A percentile compares a stretch with the other conserved stretches of the same genome.
These are phyloP conservation scores for Xylariaceae sp. DNA, from an alignment of 2,329 filamentous ascomycete genomes.

Conservation along the genomic window DNA sequence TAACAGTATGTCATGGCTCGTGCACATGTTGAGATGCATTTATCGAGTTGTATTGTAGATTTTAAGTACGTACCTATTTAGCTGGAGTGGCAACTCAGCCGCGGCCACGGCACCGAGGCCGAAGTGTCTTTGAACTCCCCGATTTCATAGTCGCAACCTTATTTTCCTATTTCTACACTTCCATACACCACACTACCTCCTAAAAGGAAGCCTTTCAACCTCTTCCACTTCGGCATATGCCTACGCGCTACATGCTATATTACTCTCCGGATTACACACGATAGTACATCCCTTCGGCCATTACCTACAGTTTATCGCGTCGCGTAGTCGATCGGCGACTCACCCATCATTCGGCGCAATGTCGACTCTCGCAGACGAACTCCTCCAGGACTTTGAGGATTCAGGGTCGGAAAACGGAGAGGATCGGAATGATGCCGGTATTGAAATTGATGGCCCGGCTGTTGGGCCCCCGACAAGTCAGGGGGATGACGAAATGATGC, in stretches of 20 bases:
- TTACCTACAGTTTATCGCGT: not conserved
- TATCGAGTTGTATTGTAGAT: not conserved
- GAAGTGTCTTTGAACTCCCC: not conserved
- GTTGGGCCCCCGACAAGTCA: constrained; percentile 39
- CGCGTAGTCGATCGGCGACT: constrained; percentile 1
- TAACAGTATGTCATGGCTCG: not conserved
- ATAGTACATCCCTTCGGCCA: not conserved
- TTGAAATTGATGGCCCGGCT: constrained; percentile 48
- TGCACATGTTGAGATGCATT: not conserved
- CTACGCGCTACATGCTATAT: not conserved
- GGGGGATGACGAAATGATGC: constrained; percentile 53
- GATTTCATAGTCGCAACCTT: not conserved
- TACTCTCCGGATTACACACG: not conserved
- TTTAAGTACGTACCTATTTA: not conserved
- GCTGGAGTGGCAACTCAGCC: not conserved
- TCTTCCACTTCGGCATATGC: not conserved
- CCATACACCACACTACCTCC: not conserved
- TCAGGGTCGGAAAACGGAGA: constrained; percentile 76
- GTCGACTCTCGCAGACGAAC: constrained; percentile 90
- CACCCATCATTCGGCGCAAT: constrained; percentile 50
- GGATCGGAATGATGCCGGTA: constrained; percentile 52
- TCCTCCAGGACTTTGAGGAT: constrained; percentile 89
- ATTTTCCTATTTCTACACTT: not conserved
- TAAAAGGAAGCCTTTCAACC: not conserved
- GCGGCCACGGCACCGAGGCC: not conserved